phyloP scores from a whole-genome alignment of 495 filamentous ascomycete genomes.

The Lentithecium fluviatile region DNA sequence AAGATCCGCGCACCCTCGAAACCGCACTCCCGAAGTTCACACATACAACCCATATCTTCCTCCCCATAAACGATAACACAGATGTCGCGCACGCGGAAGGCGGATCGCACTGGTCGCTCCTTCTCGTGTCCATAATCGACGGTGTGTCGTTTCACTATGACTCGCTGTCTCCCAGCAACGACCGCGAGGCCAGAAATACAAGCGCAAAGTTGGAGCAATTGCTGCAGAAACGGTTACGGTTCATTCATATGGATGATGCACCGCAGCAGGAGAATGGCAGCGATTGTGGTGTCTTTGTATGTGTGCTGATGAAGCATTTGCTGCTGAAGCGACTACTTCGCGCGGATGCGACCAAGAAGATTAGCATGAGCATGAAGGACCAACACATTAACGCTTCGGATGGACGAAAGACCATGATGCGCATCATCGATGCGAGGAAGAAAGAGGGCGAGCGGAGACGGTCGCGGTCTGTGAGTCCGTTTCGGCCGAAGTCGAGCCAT shows the following conservation, averaged over 20 bases:
- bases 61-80: constrained; percentile 88
- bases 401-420: constrained; percentile 82
- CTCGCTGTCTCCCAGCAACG: constrained; percentile 75
- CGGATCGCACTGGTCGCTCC: constrained; percentile 91
- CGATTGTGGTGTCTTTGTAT: constrained; percentile 97
- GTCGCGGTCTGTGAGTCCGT: constrained; percentile 51
- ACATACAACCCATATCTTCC: constrained; percentile 88
- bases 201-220: constrained; percentile 61
- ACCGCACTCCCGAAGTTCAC: constrained; percentile 76
- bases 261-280: constrained; percentile 90
- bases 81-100: constrained; percentile 77
- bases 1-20: constrained; percentile 69
- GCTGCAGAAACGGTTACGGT: constrained; percentile 63
- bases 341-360: constrained; percentile 72
- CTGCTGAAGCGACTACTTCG: constrained; percentile 77
- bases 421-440: constrained; percentile 75
- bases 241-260: constrained; percentile 74
- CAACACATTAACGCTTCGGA: constrained; percentile 72
- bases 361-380: constrained; percentile 88
- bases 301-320: constrained; percentile 85
- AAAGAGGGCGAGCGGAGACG: constrained; percentile 79
- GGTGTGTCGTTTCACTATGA: constrained; percentile 96
- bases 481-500: constrained; percentile 15
- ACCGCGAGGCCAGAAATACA: constrained; percentile 65
- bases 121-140: constrained; percentile 85